A percentile compares a stretch with the other conserved stretches of the same genome.
Evolutionary conservation across 306 rosid species (phyloP).

Genomic region (Adenanthera pavonina): DNA sequence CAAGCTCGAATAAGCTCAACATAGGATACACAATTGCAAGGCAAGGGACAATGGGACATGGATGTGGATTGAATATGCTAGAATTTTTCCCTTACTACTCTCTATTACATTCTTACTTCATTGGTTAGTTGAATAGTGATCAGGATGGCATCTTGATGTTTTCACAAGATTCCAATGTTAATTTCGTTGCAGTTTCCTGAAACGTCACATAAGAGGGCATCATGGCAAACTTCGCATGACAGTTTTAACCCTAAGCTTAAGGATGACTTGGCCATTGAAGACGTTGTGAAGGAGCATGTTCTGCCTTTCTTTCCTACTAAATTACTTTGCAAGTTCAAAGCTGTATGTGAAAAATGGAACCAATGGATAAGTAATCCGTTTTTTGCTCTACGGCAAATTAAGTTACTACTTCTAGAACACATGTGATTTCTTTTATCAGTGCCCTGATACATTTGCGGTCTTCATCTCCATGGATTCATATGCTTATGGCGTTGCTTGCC

Average conservation of each 20-base stretch:
- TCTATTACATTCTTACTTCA: neutral
- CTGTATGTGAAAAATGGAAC: conserved; percentile 49
- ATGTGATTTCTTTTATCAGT: conserved; percentile 49
- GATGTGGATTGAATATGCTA: conserved; percentile 1
- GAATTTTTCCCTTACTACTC: neutral
- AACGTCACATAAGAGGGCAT: neutral
- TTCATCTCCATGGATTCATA: conserved; percentile 38
- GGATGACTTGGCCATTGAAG: conserved; percentile 14
- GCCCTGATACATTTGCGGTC: neutral
- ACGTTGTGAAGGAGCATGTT: conserved; percentile 17
- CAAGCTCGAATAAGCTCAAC: neutral
- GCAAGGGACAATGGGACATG: neutral
- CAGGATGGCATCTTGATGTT: neutral
- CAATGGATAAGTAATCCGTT: conserved; percentile 36
- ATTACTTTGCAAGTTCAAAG: conserved; percentile 47
- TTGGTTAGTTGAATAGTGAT: neutral
- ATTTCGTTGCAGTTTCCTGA: conserved; percentile 28
- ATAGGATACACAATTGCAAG: neutral
- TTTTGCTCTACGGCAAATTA: conserved; percentile 40
- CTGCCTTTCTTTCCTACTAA: conserved; percentile 53
- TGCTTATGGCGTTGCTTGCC: conserved; percentile 45
- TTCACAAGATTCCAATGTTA: neutral
- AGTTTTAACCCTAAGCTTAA: conserved; percentile 4
- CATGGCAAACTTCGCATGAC: neutral
- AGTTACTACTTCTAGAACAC: conserved; percentile 28